Percentiles rank a stretch among this genome's conserved stretches.
Conservation (phyloP, 306 rosid species). For the Chamaecrista fasciculata region DNA sequence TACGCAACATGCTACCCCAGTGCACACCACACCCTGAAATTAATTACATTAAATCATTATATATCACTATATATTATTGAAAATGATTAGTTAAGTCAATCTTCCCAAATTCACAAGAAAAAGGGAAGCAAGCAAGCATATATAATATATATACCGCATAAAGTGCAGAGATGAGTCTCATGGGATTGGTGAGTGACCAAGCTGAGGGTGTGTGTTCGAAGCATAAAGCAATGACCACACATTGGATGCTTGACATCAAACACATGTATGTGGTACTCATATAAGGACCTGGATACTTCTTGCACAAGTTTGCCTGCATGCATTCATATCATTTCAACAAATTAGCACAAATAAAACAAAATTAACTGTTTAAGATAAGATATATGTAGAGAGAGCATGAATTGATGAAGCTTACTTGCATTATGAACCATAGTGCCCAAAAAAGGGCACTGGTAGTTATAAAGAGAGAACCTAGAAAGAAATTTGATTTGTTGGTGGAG, state of each 20-base stretch:
- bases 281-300: constrained; percentile 69
- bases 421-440: constrained; percentile 65
- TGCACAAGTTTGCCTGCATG: constrained; percentile 65
- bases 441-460: constrained; percentile 46
- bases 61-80: too few species aligned
- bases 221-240: constrained; percentile 51
- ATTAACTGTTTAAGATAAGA: too few species aligned
- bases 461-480: constrained; percentile 45
- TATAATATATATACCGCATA: constrained; percentile 45
- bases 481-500: background rate
- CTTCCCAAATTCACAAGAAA: too few species aligned
- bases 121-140: background rate
- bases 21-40: constrained; percentile 66
- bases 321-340: too few species aligned
- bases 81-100: too few species aligned
- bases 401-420: constrained; percentile 55
- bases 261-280: constrained; percentile 66
- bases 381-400: too few species aligned
- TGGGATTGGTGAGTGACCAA: constrained; percentile 55
- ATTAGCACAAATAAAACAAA: too few species aligned
- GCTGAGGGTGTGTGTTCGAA: constrained; percentile 42
- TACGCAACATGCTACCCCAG: constrained; percentile 57
- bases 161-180: constrained; percentile 50
- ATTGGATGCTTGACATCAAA: constrained; percentile 56
- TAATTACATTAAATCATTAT: too few species aligned